Evolutionary conservation across 805 yeast genomes (phyloP), one percentile per base, ranked within the genome.

Genomic region (Yarrowia sp.): DNA sequence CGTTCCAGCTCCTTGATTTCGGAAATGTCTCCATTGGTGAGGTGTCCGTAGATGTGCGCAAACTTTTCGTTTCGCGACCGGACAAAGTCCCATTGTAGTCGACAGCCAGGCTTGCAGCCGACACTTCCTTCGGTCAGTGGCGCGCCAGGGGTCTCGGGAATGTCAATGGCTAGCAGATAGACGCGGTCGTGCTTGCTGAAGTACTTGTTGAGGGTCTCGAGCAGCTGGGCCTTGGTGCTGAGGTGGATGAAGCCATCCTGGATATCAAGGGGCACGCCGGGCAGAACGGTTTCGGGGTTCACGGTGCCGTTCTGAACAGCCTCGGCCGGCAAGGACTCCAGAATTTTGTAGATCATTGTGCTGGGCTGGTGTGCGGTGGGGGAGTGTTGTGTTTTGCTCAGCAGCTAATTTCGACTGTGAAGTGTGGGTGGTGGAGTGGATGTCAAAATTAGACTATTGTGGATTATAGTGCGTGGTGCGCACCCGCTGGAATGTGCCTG

Each of bases 181-280:
- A 71, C 71, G 31, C 66, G 53, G 1, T 66, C 61, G 36, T 42
- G 61, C 38, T 67, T 65, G 39, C 45, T 15, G 44, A 68, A 72
- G 55, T 65, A 71, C 53, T 64, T 58, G 50, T 68, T 62, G 41
- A 72, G 66, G 0, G 74, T 71, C 32, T 67, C 72, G 4, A 17
- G 50, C 32, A 71, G 62, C 66, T 72, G 74, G 11, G 65, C 66
- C 28, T 47, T 62, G 31, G 74, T 70, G 32, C 72, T 69, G 41
- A 72, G 65, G 61, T 72, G 74, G 22, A 71, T 67, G 51, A 69
- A 72, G 14, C 74, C 74, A 55, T 72, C 73, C 48, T 68, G 69
- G 18, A 66, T 51, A 51, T 72, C 74, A 28, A 71, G 64, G 10
- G 69, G 69, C 17, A 68, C 53, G 32, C 66, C 43, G 11, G 74